Conservation (phyloP, 2,329 filamentous ascomycete species). For the Berkeleyomyces rouxiae region DNA sequence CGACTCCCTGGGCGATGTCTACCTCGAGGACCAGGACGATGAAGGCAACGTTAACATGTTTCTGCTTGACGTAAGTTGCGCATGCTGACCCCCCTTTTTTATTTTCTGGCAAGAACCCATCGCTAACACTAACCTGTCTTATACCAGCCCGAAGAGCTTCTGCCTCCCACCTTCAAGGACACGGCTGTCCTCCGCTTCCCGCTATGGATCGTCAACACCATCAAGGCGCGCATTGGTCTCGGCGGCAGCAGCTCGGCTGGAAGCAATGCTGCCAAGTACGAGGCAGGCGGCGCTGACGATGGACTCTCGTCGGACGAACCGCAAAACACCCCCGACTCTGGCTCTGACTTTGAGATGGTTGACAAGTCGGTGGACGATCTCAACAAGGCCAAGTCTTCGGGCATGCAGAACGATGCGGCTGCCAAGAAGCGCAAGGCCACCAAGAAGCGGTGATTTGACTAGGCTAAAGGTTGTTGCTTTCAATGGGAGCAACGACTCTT, state of each 20-base stretch:
- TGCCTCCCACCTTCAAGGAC: conserved; percentile 58
- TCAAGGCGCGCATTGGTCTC: conserved; percentile 33
- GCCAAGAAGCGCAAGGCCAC: conserved; percentile 33
- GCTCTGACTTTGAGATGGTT: conserved; percentile 45
- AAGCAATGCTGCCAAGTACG: conserved; percentile 18
- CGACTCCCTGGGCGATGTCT: conserved; percentile 82
- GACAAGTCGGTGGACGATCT: conserved; percentile 33
- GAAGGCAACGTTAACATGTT: conserved; percentile 73
- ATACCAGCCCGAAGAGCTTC: conserved; percentile 58
- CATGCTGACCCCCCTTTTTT: neutral
- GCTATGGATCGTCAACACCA: conserved; percentile 42
- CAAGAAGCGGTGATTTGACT: conserved; percentile 32
- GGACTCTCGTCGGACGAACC: conserved; percentile 27
- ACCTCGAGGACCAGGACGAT: conserved; percentile 79
- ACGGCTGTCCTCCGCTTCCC: conserved; percentile 73
- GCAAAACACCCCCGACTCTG: conserved; percentile 35
- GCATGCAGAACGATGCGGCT: conserved; percentile 28
- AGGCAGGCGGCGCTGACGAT: conserved; percentile 23
- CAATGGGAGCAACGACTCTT: too few relatives aligned
- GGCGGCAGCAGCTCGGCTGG: conserved; percentile 8
- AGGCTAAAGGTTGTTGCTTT: neutral
- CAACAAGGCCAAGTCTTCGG: conserved; percentile 30
- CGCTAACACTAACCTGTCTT: conserved; percentile 14
- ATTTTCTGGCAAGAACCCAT: neutral
- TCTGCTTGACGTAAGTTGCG: conserved; percentile 61